Conservation (phyloP, 495 filamentous ascomycete species). For the Viridothelium virens region DNA sequence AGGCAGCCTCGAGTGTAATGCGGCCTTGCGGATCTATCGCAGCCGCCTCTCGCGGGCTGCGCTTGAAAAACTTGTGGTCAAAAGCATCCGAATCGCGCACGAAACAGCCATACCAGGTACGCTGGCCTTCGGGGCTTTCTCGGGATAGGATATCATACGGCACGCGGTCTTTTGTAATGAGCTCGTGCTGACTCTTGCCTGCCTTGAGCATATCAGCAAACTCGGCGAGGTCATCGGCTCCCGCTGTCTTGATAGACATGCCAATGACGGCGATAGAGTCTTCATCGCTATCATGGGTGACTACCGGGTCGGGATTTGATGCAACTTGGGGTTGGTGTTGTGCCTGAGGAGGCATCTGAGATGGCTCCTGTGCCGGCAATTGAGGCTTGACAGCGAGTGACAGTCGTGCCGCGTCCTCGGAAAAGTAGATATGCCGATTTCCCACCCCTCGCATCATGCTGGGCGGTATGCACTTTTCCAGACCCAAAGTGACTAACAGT, state of each 20-base stretch:
- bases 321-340: background rate
- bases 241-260: constrained; percentile 45
- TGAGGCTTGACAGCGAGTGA: background rate
- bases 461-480: constrained; percentile 39
- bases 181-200: constrained; percentile 40
- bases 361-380: background rate
- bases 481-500: constrained; percentile 37
- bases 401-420: too few species aligned
- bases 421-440: too few species aligned
- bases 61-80: constrained; percentile 1
- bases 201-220: constrained; percentile 39
- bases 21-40: background rate
- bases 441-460: constrained; percentile 11
- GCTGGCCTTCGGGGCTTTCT: background rate
- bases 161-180: constrained; percentile 21
- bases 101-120: background rate
- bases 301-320: background rate
- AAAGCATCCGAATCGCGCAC: background rate
- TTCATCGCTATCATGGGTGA: background rate
- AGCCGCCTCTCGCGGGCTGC: background rate
- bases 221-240: constrained; percentile 42
- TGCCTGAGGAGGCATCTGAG: background rate
- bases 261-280: constrained; percentile 44
- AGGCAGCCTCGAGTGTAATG: background rate
- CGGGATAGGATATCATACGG: background rate